Evolutionary conservation across 495 filamentous ascomycete species (phyloP).

Genomic region (Tuber melanosporum): DNA sequence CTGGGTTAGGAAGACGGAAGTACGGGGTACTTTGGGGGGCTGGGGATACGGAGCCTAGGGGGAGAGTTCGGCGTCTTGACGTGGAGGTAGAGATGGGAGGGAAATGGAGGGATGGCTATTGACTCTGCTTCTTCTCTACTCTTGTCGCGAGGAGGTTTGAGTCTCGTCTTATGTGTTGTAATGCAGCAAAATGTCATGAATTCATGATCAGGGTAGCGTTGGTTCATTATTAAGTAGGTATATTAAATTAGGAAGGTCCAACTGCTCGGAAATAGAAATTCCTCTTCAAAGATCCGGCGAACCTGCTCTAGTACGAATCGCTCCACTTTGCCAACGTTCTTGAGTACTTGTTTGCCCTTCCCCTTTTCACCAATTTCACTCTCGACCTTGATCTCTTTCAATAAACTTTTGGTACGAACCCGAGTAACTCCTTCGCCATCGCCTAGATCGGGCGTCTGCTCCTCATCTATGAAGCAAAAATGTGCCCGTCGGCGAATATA

Average conservation of each 20-base stretch:
- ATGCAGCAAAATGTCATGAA: neutral
- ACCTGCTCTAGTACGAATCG: constrained; percentile 96
- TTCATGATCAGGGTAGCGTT: neutral
- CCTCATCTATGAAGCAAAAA: constrained; percentile 86
- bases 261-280: constrained; percentile 95
- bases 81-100: neutral
- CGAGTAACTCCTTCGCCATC: constrained; percentile 28
- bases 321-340: constrained; percentile 98
- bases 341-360: constrained; percentile 84
- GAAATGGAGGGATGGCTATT: neutral
- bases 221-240: neutral
- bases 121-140: neutral
- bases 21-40: neutral
- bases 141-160: neutral
- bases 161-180: neutral
- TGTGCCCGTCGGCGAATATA: constrained; percentile 77
- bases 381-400: constrained; percentile 90
- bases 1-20: neutral
- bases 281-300: constrained; percentile 92
- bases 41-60: neutral
- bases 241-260: constrained; percentile 85
- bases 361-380: constrained; percentile 93
- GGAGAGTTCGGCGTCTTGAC: neutral
- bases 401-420: constrained; percentile 36
- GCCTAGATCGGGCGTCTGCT: constrained; percentile 44